Base-by-base conservation (phyloP, 2,329 filamentous ascomycete species). In the Paracamarosporium sp. region DNA sequence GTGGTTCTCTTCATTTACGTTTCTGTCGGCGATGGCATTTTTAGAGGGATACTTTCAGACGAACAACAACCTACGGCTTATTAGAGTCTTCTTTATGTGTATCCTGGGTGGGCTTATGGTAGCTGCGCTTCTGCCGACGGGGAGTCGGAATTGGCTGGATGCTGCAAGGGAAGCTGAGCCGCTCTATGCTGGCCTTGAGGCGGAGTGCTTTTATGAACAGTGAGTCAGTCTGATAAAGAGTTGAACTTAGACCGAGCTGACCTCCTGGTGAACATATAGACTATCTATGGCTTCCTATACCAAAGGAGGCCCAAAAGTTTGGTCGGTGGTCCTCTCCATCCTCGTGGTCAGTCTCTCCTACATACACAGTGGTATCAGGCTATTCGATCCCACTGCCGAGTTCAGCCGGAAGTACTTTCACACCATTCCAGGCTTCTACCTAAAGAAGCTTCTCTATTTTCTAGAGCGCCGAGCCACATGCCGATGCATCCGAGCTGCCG, bases 311-410 rank as follows among this genome's bases (percentile, higher is more conserved):
- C 58, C 65, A 0, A 65, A 61, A 33, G 51, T 69, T 13, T 69
- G 60, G 65, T 70, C 67, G 1, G 70, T 70, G 67, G 46, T 65
- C 4, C 51, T 71, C 30, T 71, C 67, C 0, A 52, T 67, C 11
- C 17, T 63, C n/a, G 62, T 68, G 5, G 57, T 71, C 17, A 55
- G 54, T 2, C 35, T 64, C 2, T 67, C 65, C 4, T 69, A 70
- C 44, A 50, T 68, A n/a, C 60, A 62, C 22, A 61, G 54, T 33
- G 60, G 58, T 12, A 62, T 69, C 28, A 54, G 59, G 20, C 48
- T 70, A 11, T 63, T 67, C 40, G 64, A 67, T 38, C 64, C 67
- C 4, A 62, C 47, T 5, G 55, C 58, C 0, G 55, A 55, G 15
- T 41, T 59, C 8, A 61, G 53, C 15, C 59, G 62, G 24, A 63